Conservation (phyloP, 495 filamentous ascomycete species). For the Penicillium taxi region DNA sequence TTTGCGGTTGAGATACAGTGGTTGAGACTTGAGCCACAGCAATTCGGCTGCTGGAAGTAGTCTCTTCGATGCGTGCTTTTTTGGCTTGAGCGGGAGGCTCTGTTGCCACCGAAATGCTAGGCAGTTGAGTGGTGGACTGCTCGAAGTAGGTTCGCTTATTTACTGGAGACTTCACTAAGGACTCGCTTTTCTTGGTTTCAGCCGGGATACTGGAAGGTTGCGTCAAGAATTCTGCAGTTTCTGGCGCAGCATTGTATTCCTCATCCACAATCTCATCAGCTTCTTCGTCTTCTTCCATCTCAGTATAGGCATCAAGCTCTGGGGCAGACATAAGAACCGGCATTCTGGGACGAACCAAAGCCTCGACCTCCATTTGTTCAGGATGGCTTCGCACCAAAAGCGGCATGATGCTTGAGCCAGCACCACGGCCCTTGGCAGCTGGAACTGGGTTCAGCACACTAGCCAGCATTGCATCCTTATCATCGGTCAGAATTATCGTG, state of each 20-base stretch:
- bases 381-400: slow-evolving; percentile 58
- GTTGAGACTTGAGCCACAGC: slow-evolving; percentile 5
- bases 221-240: slow-evolving; percentile 22
- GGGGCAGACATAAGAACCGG: slow-evolving; percentile 39
- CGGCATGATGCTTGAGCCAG: slow-evolving; percentile 64
- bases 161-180: slow-evolving; percentile 4
- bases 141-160: slow-evolving; percentile 33
- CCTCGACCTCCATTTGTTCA: slow-evolving; percentile 57
- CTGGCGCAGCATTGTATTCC: slow-evolving; percentile 8
- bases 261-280: slow-evolving; percentile 27
- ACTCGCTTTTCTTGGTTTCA: slow-evolving; percentile 14
- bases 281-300: slow-evolving; percentile 37
- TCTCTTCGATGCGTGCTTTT: slow-evolving; percentile 28
- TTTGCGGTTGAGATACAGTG: slow-evolving; percentile 6
- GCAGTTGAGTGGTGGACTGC: slow-evolving; percentile 11
- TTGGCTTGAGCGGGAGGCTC: slow-evolving; percentile 20
- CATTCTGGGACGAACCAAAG: slow-evolving; percentile 61
- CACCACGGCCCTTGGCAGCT: slow-evolving; percentile 46
- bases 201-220: slow-evolving; percentile 11
- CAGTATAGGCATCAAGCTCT: slow-evolving; percentile 20
- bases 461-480: slow-evolving; percentile 63
- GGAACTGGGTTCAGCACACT: slow-evolving; percentile 69
- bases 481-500: slow-evolving; percentile 60
- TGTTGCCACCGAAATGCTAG: neutral
- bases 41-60: slow-evolving; percentile 8